These are phyloP conservation scores for Spizellomyces sp. DNA, from an alignment of 192 early-diverging fungal genomes.

Conservation along the genomic window DNA sequence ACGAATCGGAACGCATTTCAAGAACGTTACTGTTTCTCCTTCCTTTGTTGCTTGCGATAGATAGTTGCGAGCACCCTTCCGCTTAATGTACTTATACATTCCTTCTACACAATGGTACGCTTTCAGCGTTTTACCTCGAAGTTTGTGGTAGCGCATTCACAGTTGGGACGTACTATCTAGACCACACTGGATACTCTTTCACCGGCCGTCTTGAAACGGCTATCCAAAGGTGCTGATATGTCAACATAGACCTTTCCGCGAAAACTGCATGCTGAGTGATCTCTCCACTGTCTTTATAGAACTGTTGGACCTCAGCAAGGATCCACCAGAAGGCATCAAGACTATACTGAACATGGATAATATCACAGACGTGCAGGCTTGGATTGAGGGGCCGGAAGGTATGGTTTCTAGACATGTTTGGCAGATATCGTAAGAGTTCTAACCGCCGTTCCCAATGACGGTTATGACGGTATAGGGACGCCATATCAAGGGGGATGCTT, in stretches of 20 bases:
- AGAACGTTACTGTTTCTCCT: too few relatives aligned
- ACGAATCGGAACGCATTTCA: too few relatives aligned
- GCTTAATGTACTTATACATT: too few relatives aligned
- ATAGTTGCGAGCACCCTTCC: too few relatives aligned
- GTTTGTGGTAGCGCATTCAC: too few relatives aligned
- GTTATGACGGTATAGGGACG: slow-evolving; percentile 55
- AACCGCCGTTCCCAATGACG: not conserved
- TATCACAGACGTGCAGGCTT: slow-evolving; percentile 81
- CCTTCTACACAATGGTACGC: too few relatives aligned
- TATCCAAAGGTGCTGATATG: slow-evolving; percentile 25
- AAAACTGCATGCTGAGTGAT: not conserved
- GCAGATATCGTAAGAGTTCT: not conserved
- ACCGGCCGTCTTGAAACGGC: slow-evolving; percentile 20
- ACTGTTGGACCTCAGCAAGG: slow-evolving; percentile 20
- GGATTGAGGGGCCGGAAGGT: slow-evolving; percentile 78
- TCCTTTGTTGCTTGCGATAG: too few relatives aligned
- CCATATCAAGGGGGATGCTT: slow-evolving; percentile 86
- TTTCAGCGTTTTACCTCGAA: too few relatives aligned
- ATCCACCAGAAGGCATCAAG: slow-evolving; percentile 83
- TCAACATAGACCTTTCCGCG: not conserved
- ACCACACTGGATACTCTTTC: slow-evolving; percentile 11
- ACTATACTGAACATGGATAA: slow-evolving; percentile 71
- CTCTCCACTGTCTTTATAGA: slow-evolving; percentile 22
- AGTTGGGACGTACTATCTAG: not conserved
- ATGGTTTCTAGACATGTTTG: not conserved